Evolutionary conservation across 164 flowering plant species (phyloP), one percentile per base, ranked within the genome.

Genomic region (Hamamelis virginiana): DNA sequence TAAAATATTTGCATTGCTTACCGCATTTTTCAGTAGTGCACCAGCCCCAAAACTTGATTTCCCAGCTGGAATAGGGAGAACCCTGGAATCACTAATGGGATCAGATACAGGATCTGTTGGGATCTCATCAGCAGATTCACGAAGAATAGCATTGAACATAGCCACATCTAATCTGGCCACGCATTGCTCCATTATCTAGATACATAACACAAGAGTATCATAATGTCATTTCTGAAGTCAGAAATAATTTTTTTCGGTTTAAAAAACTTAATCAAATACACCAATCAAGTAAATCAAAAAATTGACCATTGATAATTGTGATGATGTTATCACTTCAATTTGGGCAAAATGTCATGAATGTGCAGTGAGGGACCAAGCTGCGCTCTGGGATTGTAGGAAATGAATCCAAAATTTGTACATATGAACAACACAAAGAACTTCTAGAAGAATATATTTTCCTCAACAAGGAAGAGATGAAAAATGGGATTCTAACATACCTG

Each of bases 141-240:
- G 98, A 67, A 93, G 95, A 77, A 93, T 85, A 23, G 98, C 99
- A 83, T 96, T 96, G 82, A 91, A 91, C 99, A 96, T 93, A 21
- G 98, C 97, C 64, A 93, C 97, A 75, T 96, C 99, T 74, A 96
- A 69, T 79, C 98, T 86, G 56, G 75, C 75, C 58, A 90, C 89
- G 66, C 91, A 89, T 75, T 92, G 97, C 85, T 91, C 94, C 94
- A 96, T 91, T 43, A 96, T 87, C 99, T 96, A 71, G 14, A 72
- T 18, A 58, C 26, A 74, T 15, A 26, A 44, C 56, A 65, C 6
- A 25, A 28, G 28, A 58, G n/a, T 25, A 15, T 70, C 61, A 62
- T 50, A 38, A 4, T 60, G 47, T 28, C 43, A 26, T 48, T 25
- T 25, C 57, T 15, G 22, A 27, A 27, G 21, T 16, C 23, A 59